Evolutionary conservation across 2,329 filamentous ascomycete genomes (phyloP), one percentile per base, ranked within the genome.

Genomic region (Colletotrichum tropicicola): DNA sequence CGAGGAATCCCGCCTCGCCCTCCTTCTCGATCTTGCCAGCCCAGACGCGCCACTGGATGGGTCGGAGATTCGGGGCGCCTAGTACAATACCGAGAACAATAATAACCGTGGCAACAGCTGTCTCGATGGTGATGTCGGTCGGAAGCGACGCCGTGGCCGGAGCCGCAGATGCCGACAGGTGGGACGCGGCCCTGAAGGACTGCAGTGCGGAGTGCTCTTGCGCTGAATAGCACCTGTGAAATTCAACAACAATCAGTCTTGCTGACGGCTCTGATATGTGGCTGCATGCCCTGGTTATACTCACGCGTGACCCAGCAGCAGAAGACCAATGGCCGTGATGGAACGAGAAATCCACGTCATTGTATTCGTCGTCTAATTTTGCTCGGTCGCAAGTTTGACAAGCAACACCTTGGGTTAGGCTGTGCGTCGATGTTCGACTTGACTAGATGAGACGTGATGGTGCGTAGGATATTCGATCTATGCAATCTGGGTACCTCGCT

Each of bases 281-380:
- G 48, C 4, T n/a, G n/a, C n/a, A n/a, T n/a, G n/a, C n/a, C n/a
- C n/a, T 44, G 52, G 27, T 37, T 41, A 39, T 52, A 77, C 92
- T 79, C 89, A 98, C 95, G 94, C 92, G 79, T 98, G 95, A 47
- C 90, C 88, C 17, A 98, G 86, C 69, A 98, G 86, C 59, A 97
- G 71, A 12, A 95, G 83, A 68, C 95, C 95, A 65, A 94, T 79
- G 63, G 89, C 78, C 65, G 93, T 94, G 66, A 94, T 84, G 4
- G 89, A 78, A 68, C 88, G 90, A 21, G 92, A 91, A 68, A 92
- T 77, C 82, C 91, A 87, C 60, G 89, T 87, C 92, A 96, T 95
- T 15, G 7, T 23, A 23, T 51, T 21, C 19, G 10, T 43, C 12
- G 7, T 35, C 12, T 35, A 35, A 12, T 13, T n/a, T 12, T 12